Evolutionary conservation across 139 green algal species (phyloP), one percentile per base, ranked within the genome.

Genomic region (Haematococcus sp.): DNA sequence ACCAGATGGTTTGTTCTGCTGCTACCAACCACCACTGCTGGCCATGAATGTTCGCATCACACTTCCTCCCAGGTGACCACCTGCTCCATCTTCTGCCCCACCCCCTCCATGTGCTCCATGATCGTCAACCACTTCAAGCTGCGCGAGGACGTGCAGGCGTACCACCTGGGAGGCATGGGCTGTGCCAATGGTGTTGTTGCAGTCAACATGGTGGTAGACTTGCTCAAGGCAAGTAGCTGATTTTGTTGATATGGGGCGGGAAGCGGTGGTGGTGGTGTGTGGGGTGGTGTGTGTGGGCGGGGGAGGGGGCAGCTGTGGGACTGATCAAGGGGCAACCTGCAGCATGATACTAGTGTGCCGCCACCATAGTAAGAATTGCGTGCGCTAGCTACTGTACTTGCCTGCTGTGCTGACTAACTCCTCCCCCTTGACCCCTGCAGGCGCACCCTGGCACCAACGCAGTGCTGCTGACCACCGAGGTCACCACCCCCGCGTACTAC

Each of bases 61-160:
- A 49, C 40, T 7, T 49, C 7, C 7, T 49, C 40, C 7, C 40
- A 49, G 40, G 76, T 93, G 71, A 84, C 88, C 23, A 87, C 86
- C 78, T 89, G 88, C 73, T 81, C 52, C 68, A 88, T 92, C 70
- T 94, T 93, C 81, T 84, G 79, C 77, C 88, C 89, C 55, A 91
- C 85, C 2, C 89, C 89, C 27, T 90, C 81, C 19, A 83, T 94
- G 49, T 43, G 43, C 16, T 77, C 71, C 43, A 77, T 77, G 88
- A 79, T 93, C 40, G 81, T 93, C 49, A 93, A 93, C 81, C 68
- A 76, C 20, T 94, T 89, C 88, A 84, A 86, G 51, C 80, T 94
- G 83, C 68, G 78, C 23, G 55, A 55, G 43, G 83, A 87, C 61
- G 67, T 90, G 22, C 73, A 80, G 66, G 66, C 61, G 43, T 88